phyloP scores from a whole-genome alignment of 768 basidiomycete species.

The Hysterangium stoloniferum region DNA sequence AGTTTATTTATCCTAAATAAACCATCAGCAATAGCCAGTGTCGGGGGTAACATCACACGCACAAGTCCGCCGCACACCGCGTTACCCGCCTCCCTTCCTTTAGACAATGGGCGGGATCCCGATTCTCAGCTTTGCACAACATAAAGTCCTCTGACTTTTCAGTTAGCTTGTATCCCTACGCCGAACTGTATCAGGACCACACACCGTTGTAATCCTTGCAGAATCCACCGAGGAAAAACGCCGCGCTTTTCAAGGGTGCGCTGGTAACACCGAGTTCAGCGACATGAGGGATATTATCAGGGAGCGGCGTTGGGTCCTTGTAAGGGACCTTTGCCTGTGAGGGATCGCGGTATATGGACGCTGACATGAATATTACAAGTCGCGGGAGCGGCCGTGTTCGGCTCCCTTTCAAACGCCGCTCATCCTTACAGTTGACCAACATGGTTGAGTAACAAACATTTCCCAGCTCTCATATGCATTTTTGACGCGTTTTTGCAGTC shows the following conservation, averaged over 20 bases:
- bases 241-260: slow-evolving; percentile 90
- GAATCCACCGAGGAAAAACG: slow-evolving; percentile 93
- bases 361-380: background rate
- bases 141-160: slow-evolving; percentile 74
- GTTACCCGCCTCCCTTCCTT: slow-evolving; percentile 95
- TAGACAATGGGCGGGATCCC: slow-evolving; percentile 87
- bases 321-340: slow-evolving; percentile 42
- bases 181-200: slow-evolving; percentile 21
- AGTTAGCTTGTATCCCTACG: background rate
- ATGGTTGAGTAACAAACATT: background rate
- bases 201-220: slow-evolving; percentile 96
- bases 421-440: background rate
- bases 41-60: slow-evolving; percentile 26
- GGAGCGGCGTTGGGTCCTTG: slow-evolving; percentile 60
- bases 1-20: slow-evolving; percentile 77
- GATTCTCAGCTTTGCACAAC: slow-evolving; percentile 92
- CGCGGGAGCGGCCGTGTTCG: background rate
- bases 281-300: slow-evolving; percentile 64
- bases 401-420: background rate
- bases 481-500: slow-evolving; percentile 16
- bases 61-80: slow-evolving; percentile 92
- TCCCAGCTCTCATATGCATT: background rate
- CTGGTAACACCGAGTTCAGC: slow-evolving; percentile 85
- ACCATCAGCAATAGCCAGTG: background rate
- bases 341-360: slow-evolving; percentile 48